These are phyloP conservation scores for Astrephomene gubernaculifera DNA, from an alignment of 139 green algal species.

Conservation along the genomic window DNA sequence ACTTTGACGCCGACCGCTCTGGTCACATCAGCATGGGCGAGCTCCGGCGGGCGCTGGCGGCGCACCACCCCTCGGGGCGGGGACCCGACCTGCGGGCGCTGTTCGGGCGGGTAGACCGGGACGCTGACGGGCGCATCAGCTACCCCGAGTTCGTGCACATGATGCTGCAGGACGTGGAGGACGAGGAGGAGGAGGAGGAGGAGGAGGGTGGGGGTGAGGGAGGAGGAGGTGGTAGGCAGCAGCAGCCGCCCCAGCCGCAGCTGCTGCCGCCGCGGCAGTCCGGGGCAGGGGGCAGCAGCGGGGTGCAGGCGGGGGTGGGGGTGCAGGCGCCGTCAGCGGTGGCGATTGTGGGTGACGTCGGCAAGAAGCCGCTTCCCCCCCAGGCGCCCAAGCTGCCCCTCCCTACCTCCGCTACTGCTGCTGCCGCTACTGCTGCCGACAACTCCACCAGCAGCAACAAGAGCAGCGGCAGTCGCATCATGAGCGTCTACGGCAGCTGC, in stretches of 20 bases:
- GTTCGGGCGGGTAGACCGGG: conserved; percentile 34
- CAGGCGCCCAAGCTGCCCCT: no score
- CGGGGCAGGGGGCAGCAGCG: not conserved
- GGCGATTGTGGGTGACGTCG: no score
- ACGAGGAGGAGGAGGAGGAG: conserved; percentile 3
- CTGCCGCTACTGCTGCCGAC: no score
- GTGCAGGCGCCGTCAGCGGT: not conserved
- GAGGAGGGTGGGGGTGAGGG: not conserved
- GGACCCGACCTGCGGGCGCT: conserved; percentile 29
- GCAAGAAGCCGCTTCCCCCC: no score
- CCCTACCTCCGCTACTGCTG: no score
- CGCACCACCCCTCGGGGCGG: conserved; percentile 15
- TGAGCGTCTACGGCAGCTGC: no score
- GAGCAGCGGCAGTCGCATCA: no score
- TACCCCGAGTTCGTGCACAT: conserved; percentile 54
- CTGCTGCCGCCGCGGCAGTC: not conserved
- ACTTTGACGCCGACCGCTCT: conserved; percentile 60
- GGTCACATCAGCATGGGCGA: conserved; percentile 60
- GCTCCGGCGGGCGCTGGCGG: conserved; percentile 47
- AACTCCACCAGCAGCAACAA: no score
- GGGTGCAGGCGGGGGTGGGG: not conserved
- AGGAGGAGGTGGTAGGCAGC: not conserved
- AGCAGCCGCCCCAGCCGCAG: not conserved
- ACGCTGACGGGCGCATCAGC: conserved; percentile 47
- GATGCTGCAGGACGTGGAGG: conserved; percentile 18